Percentiles rank a stretch among this genome's conserved stretches.
Evolutionary conservation across 2,329 filamentous ascomycete species (phyloP).

Genomic region (Pseudogymnoascus sp.): DNA sequence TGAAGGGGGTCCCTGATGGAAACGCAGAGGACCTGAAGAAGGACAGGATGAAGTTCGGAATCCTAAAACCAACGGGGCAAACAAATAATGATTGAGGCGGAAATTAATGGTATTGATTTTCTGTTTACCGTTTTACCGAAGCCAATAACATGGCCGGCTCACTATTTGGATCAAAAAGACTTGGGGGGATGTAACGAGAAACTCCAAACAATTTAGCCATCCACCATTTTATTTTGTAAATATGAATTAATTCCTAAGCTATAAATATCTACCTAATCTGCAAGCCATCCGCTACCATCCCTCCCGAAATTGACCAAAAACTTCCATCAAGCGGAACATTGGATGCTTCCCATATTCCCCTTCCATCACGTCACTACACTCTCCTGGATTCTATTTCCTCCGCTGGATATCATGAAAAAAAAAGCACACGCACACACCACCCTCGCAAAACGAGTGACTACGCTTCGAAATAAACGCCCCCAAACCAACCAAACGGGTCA

Average conservation of each 20-base stretch:
- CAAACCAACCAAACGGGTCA: background rate
- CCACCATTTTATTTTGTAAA: background rate
- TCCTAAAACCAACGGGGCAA: background rate
- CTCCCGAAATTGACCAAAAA: background rate
- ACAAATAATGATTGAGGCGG: background rate
- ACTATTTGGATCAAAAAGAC: background rate
- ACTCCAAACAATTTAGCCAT: background rate
- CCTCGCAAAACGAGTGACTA: slow-evolving; percentile 7
- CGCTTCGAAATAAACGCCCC: background rate
- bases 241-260: slow-evolving; percentile 8
- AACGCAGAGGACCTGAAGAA: background rate
- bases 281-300: background rate
- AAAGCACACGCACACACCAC: background rate
- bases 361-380: background rate
- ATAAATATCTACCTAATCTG: slow-evolving; percentile 9
- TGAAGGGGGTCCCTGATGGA: background rate
- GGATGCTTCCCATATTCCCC: background rate
- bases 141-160: background rate
- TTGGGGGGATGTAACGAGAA: background rate
- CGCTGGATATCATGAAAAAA: slow-evolving; percentile 6
- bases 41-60: background rate
- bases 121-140: no score
- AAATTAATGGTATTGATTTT: background rate
- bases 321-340: background rate
- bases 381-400: background rate